Evolutionary conservation across 129 eudicot species (phyloP).

Genomic region (Cynara cardunculus): DNA sequence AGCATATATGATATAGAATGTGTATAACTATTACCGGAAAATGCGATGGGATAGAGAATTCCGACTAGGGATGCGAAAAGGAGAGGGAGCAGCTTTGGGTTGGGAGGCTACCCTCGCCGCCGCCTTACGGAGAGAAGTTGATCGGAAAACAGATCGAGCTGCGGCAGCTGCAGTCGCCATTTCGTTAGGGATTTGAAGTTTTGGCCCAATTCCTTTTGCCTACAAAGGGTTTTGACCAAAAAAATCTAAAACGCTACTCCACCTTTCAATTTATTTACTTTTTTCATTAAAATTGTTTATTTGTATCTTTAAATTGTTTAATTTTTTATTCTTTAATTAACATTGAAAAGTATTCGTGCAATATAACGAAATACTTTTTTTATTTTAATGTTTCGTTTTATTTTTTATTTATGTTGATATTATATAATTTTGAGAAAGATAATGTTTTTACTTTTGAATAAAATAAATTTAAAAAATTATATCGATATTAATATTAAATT

Average conservation of each 20-base stretch:
- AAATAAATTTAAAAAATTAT: no score
- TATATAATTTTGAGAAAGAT: no score
- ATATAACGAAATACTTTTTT: no score
- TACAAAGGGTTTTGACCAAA: conserved; percentile 12
- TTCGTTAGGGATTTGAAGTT: neutral
- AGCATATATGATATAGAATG: neutral
- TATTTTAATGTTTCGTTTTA: no score
- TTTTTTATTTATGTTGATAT: no score
- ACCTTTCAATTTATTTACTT: neutral
- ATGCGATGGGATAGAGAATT: conserved; percentile 29
- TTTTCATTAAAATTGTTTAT: no score
- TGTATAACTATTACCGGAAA: conserved; percentile 24
- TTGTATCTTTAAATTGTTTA: no score
- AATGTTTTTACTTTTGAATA: no score
- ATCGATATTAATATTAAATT: no score
- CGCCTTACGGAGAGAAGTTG: conserved; percentile 28
- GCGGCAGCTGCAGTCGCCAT: conserved; percentile 41
- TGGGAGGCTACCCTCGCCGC: conserved; percentile 31
- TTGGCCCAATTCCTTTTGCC: neutral
- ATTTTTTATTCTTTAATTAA: no score
- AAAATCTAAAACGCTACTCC: neutral
- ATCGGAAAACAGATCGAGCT: conserved; percentile 43
- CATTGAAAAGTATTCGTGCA: no score
- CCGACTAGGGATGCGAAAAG: conserved; percentile 26
- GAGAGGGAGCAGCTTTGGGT: conserved; percentile 27